These are phyloP conservation scores for Ophiocordyceps polyrhachis-furcata DNA, from an alignment of 2,329 filamentous ascomycete genomes.

Conservation along the genomic window DNA sequence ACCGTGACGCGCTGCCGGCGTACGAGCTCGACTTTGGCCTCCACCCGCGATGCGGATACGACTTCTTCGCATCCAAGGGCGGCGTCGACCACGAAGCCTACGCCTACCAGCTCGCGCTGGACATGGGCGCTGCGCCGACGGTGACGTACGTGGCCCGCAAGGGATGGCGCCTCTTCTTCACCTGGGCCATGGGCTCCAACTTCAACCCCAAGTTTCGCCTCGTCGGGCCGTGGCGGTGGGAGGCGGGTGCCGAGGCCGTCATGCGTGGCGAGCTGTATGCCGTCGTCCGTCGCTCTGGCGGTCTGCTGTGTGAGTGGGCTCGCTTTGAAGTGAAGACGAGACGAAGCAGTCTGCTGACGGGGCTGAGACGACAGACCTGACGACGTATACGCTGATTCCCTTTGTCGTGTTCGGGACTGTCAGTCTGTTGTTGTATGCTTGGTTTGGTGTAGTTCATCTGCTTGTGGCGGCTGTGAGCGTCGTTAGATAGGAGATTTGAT, in stretches of 20 bases:
- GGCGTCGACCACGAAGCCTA: constrained; percentile 31
- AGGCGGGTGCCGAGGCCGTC: constrained; percentile 14
- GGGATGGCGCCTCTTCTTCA: constrained; percentile 19
- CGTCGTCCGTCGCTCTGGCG: constrained; percentile 18
- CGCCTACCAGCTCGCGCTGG: constrained; percentile 28
- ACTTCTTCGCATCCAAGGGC: constrained; percentile 15
- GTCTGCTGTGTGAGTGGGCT: constrained; percentile 19
- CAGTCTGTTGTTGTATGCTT: constrained; percentile 11
- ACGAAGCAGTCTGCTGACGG: constrained; percentile 3
- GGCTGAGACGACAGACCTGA: constrained; percentile 9
- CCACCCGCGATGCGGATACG: constrained; percentile 14
- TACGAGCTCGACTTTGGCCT: constrained; percentile 24
- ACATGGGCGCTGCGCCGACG: constrained; percentile 24
- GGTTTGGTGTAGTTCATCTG: constrained; percentile 3
- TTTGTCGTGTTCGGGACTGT: constrained; percentile 16
- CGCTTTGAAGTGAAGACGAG: no score
- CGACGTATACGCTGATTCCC: constrained; percentile 17
- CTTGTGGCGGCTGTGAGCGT: not conserved
- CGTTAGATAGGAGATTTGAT: no score
- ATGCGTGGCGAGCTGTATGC: constrained; percentile 23
- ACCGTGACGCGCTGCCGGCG: constrained; percentile 8
- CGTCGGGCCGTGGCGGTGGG: constrained; percentile 23
- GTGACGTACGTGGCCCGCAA: constrained; percentile 15
- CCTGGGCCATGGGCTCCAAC: constrained; percentile 29
- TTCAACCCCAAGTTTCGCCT: constrained; percentile 30